Evolutionary conservation across 2,329 filamentous ascomycete species (phyloP), one percentile per base, ranked within the genome.

Genomic region (Trichoderma polysporum): DNA sequence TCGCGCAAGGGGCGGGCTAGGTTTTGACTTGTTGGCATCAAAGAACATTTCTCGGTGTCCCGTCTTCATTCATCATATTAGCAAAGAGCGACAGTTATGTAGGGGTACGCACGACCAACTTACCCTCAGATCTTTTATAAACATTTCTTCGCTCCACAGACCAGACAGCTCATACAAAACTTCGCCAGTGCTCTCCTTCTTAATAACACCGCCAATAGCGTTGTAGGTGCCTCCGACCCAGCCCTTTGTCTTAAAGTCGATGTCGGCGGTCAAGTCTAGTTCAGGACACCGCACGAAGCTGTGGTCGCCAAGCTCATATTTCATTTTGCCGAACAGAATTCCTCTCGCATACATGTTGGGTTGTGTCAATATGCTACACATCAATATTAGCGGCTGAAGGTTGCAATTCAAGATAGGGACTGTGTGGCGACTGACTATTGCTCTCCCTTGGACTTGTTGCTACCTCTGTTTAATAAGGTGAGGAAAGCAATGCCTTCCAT

Each of bases 311-410:
- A 99, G 88, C 81, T 99, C 95, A 79, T 98, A 99, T 79, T 97
- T 98, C 95, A 99, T 98, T 79, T 97, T 98, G 56, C 95, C 95
- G 74, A 99, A 97, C 9, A 99, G 84, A 68, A 99, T 98, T 39
- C 95, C 94, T 69, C 95, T 88, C 25, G 94, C 95, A 78, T 99
- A 99, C 93, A 99, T 99, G 82, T 99, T 99, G 19, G 95, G 95
- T 76, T 99, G 95, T 4, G 95, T 98, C 61, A 98, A 81, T 74
- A 96, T 92, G 79, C 92, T 96, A 19, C 29, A 19, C 29, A 12
- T 12, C 22, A 58, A 35, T 29, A 35, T 54, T 13, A 29, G 50
- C 59, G 10, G 8, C 22, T 35, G 12, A 17, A 25, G 9, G 49
- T 67, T 63, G 69, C 72, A 65, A 67, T 35, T 12, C 9, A 15